Percentiles rank a stretch among this genome's conserved stretches.
phyloP scores from a whole-genome alignment of 2,329 filamentous ascomycete genomes.

The Pyrenophora seminiperda region DNA sequence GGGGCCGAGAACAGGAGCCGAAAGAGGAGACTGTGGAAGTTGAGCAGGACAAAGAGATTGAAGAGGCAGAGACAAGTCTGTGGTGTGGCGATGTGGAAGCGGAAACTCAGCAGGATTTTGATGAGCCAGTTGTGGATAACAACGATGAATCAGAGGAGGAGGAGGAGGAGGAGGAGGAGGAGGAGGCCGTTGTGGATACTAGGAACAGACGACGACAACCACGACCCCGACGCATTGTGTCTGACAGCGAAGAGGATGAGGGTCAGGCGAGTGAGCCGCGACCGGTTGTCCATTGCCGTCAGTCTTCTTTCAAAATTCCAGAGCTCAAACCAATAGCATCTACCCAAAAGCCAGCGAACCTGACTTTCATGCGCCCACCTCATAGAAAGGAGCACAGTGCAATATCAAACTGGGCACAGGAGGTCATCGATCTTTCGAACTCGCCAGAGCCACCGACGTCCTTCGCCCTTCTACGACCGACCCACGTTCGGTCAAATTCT shows the following conservation, averaged over 20 bases:
- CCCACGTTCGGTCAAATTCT: constrained; percentile 29
- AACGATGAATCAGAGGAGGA: constrained; percentile 36
- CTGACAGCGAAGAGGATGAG: constrained; percentile 33
- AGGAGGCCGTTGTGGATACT: constrained; percentile 34
- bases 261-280: constrained; percentile 7
- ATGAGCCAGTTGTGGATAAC: constrained; percentile 10
- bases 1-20: constrained; percentile 10
- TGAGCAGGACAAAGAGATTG: constrained; percentile 12
- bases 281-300: not conserved
- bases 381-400: constrained; percentile 34
- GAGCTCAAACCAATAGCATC: constrained; percentile 6
- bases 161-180: constrained; percentile 43
- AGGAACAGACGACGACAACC: constrained; percentile 23
- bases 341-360: constrained; percentile 13
- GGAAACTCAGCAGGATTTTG: constrained; percentile 8
- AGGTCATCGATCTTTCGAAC: constrained; percentile 41
- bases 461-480: constrained; percentile 26
- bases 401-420: constrained; percentile 39
- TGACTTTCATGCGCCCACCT: constrained; percentile 30
- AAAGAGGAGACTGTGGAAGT: constrained; percentile 13
- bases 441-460: constrained; percentile 33
- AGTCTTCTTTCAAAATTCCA: constrained; percentile 11
- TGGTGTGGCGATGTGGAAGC: constrained; percentile 37
- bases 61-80: constrained; percentile 39
- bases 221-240: constrained; percentile 24